Evolutionary conservation across 495 filamentous ascomycete species (phyloP), one percentile per base, ranked within the genome.

Genomic region (Arthonia radiata): DNA sequence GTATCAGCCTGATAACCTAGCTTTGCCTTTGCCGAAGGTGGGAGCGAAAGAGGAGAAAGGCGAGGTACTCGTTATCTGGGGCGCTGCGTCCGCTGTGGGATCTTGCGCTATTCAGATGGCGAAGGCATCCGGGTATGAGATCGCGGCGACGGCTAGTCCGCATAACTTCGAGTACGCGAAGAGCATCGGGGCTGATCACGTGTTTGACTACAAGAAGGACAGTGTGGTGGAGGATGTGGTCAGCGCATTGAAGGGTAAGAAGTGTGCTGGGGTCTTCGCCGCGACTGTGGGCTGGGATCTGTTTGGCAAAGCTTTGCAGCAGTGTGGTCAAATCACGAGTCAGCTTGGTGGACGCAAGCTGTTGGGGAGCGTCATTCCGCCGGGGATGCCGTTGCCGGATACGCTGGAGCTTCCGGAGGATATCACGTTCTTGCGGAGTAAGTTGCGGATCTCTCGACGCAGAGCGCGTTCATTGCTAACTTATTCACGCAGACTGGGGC

Each of bases 141-240:
- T 61, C 3, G 61, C 57, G 23, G 58, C 49, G 5, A 57, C 56
- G 5, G 57, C 56, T n/a, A 54, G 59, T 12, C 17, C 35, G 13
- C 43, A 42, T 29, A 48, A 64, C 37, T 37, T 48, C n/a, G 31
- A 32, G 2, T 59, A 54, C 22, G 31, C 63, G n/a, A 40, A 32
- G 22, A 44, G 41, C 0, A 32, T 66, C 4, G 61, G 59, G 3
- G 61, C 59, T 10, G 45, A 43, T n/a, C 35, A 43, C 15, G 46
- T 57, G 0, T 62, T 62, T 29, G 53, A 64, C 29, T 58, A 64
- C 25, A 50, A 50, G n/a, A 45, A 53, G 0, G 24, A 44, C 11
- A 16, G 34, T 5, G 56, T 61, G 8, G 52, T 59, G 16, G 39
- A 50, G 17, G 29, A 29, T 3, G 54, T 64, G 25, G 35, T 60